Evolutionary conservation across 129 eudicot genomes (phyloP), one percentile per base, ranked within the genome.

Genomic region (Deinandra increscens): DNA sequence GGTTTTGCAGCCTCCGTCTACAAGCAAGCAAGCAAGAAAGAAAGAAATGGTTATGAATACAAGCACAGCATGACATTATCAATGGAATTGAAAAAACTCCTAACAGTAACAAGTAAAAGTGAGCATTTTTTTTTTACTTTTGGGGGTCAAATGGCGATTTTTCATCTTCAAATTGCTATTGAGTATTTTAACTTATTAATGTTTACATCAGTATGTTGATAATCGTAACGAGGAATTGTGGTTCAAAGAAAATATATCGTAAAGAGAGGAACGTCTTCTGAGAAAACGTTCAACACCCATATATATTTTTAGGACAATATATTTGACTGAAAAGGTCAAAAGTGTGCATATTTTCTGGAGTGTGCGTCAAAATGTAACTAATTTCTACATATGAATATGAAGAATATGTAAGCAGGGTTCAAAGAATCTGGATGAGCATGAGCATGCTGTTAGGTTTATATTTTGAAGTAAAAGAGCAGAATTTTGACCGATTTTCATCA

Each of bases 1-100:
- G 88, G 82, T 50, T 83, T 86, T 60, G 85, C 85, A 59, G 91
- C 91, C 64, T 83, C 80, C 5, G 91, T 86, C 91, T 80, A 26
- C 31, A 26, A 23, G 33, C 15, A 8, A 67, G 8, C 62, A 59
- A 5, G 34, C 31, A 26, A 23, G 33, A 22, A 8, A 67, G 8
- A 68, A 59, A 5, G 34, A 20, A 39, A 45, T 50, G 26, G 41
- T 29, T 29, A 70, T 54, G 33, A 55, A 29, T 7, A 49, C 11
- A 39, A 14, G 63, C 44, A 3, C 31, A 26, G 61, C 33, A 33
- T 49, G 14, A 51, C 19, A 7, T 19, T 15, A 34, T 33, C 6
- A 60, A 33, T 60, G 8, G 11, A 0, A 22, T 11, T 15, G 33
- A 54, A 14, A 3, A 44, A 19, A 54, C 34, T 12, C 3, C 0